Conservation (phyloP, 2,329 filamentous ascomycete genomes). For the Fusarium austroafricanum region DNA sequence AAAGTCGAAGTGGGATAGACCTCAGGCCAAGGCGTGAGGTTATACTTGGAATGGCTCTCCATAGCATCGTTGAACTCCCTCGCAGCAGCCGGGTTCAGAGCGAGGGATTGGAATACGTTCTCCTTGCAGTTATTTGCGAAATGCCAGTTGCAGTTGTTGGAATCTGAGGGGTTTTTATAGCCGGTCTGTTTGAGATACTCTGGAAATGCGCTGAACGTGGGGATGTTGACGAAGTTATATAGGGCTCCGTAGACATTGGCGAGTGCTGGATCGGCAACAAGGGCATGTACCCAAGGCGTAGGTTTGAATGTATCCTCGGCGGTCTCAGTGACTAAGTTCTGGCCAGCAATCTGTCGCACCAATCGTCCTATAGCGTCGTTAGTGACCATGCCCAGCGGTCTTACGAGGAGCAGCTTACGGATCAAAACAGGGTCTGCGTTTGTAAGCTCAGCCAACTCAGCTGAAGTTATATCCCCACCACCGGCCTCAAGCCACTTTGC, state of each 20-base stretch:
- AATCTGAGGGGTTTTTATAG: conserved; percentile 51
- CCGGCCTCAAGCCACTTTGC: conserved; percentile 50
- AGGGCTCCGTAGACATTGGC: conserved; percentile 50
- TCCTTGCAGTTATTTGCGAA: conserved; percentile 43
- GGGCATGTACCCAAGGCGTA: conserved; percentile 49
- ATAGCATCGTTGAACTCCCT: conserved; percentile 52
- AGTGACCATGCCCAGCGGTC: too few species aligned
- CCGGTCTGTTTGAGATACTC: conserved; percentile 49
- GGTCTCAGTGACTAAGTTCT: conserved; percentile 51
- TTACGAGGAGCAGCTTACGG: too few species aligned
- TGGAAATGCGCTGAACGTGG: conserved; percentile 50
- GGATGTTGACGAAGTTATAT: conserved; percentile 49
- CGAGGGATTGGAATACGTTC: conserved; percentile 51
- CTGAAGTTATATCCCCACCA: conserved; percentile 46
- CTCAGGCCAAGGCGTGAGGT: conserved; percentile 53
- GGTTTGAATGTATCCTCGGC: conserved; percentile 50
- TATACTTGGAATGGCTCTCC: conserved; percentile 54
- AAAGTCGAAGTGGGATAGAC: conserved; percentile 50
- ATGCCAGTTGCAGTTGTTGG: conserved; percentile 50
- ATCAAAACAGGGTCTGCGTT: conserved; percentile 50
- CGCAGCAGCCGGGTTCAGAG: conserved; percentile 45
- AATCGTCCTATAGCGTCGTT: conserved; percentile 51
- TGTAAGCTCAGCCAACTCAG: conserved; percentile 49
- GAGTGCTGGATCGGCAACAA: conserved; percentile 47
- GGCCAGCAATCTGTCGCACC: conserved; percentile 52